These are phyloP conservation scores for Lichtheimia corymbifera DNA, from an alignment of 371 early-diverging fungal genomes.

Conservation along the genomic window DNA sequence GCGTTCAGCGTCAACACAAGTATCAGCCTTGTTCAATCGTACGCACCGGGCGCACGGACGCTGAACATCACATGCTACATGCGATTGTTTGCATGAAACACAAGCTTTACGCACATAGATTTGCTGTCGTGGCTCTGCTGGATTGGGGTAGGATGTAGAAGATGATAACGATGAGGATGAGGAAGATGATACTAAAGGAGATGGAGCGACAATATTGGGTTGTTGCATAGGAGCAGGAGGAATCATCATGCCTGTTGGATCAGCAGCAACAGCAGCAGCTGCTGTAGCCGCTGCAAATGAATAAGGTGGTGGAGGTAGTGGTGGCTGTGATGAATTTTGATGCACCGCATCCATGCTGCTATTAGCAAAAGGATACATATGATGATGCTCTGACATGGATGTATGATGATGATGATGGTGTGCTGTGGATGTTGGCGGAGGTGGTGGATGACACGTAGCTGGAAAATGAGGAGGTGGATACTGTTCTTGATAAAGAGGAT, in stretches of 20 bases:
- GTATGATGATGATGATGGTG: too few relatives aligned
- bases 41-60: constrained; percentile 64
- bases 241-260: background rate
- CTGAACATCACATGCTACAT: constrained; percentile 59
- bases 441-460: background rate
- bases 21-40: constrained; percentile 50
- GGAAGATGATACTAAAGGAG: constrained; percentile 7
- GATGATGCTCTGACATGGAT: background rate
- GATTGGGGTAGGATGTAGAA: constrained; percentile 5
- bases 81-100: constrained; percentile 54
- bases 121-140: constrained; percentile 6
- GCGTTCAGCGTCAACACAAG: constrained; percentile 57
- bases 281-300: background rate
- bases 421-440: too few relatives aligned
- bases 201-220: background rate
- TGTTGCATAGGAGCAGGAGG: background rate
- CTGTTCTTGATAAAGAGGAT: constrained; percentile 2
- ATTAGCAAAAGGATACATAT: background rate
- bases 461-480: background rate
- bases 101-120: constrained; percentile 60
- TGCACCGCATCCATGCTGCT: background rate
- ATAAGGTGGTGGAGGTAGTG: background rate
- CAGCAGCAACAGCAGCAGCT: background rate
- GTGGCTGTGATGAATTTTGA: background rate
- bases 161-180: constrained; percentile 10